Evolutionary conservation across 2,329 filamentous ascomycete species (phyloP).

Genomic region (Nothophaeocryptopus gaeumannii): DNA sequence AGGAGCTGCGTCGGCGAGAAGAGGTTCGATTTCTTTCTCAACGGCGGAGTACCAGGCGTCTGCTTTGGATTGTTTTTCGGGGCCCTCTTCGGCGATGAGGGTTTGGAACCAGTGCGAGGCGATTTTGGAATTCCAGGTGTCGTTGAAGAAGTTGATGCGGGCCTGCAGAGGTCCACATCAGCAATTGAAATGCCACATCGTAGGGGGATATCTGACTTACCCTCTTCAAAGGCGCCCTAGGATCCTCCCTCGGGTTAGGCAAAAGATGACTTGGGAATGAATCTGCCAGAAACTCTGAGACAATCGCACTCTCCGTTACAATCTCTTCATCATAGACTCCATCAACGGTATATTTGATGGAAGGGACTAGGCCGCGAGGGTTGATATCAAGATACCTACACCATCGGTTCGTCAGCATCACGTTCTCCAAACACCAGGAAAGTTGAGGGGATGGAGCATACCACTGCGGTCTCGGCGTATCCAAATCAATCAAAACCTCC

Average conservation of each 20-base stretch:
- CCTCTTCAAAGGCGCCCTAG: slow-evolving; percentile 34
- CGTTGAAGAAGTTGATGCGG: slow-evolving; percentile 67
- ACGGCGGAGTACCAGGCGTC: slow-evolving; percentile 56
- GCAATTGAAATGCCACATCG: slow-evolving; percentile 17
- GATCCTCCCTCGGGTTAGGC: slow-evolving; percentile 52
- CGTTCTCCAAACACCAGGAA: not conserved
- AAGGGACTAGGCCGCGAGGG: slow-evolving; percentile 73
- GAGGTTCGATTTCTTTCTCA: slow-evolving; percentile 70
- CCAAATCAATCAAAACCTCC: slow-evolving; percentile 60
- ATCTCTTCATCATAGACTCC: slow-evolving; percentile 52
- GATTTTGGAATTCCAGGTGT: slow-evolving; percentile 65
- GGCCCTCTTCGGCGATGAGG: slow-evolving; percentile 45
- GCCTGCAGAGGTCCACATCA: slow-evolving; percentile 59
- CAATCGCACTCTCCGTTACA: slow-evolving; percentile 69
- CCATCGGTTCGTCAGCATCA: slow-evolving; percentile 43
- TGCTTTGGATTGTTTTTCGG: slow-evolving; percentile 50
- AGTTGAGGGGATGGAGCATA: slow-evolving; percentile 60
- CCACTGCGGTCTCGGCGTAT: slow-evolving; percentile 64
- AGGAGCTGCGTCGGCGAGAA: slow-evolving; percentile 51
- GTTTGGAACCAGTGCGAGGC: slow-evolving; percentile 45
- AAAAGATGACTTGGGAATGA: slow-evolving; percentile 65
- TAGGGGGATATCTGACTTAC: not conserved
- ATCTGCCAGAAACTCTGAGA: slow-evolving; percentile 70
- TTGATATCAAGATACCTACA: slow-evolving; percentile 67
- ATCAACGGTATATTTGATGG: slow-evolving; percentile 60